Conservation (phyloP, 176 grass and related monocot species). For the Lolium perenne region DNA sequence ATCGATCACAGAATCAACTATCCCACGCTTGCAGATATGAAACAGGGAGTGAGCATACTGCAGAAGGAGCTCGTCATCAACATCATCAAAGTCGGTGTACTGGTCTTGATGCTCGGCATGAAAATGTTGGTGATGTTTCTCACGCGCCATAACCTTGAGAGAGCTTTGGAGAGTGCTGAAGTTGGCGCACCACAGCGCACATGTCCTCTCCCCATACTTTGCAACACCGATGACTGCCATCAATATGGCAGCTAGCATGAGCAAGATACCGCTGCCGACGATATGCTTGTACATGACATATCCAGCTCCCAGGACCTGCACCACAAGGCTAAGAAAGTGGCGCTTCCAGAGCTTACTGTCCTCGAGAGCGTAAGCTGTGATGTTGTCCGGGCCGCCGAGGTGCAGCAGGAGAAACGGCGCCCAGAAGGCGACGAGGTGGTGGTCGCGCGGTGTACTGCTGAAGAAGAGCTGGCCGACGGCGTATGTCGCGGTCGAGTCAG, state of each 20-base stretch:
- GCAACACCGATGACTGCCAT: not conserved
- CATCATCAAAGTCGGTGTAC: not conserved
- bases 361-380: no score
- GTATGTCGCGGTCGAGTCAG: slow-evolving; percentile 37
- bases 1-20: not conserved
- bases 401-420: slow-evolving; percentile 47
- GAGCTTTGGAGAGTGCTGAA: not conserved
- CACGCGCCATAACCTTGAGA: no score
- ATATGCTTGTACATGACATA: slow-evolving; percentile 3
- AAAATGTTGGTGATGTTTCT: no score
- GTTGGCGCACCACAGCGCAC: not conserved
- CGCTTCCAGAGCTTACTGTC: not conserved
- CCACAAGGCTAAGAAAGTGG: not conserved
- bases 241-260: not conserved
- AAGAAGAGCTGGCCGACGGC: slow-evolving; percentile 37
- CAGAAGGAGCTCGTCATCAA: not conserved
- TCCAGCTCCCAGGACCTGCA: not conserved
- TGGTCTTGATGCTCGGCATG: no score
- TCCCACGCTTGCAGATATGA: not conserved
- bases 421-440: slow-evolving; percentile 27
- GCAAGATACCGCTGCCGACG: not conserved
- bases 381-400: not conserved
- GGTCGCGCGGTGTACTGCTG: not conserved
- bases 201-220: slow-evolving; percentile 28
- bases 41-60: not conserved